Base-by-base conservation (phyloP, 2,329 filamentous ascomycete genomes). In the Alternaria angustiovoidea region DNA sequence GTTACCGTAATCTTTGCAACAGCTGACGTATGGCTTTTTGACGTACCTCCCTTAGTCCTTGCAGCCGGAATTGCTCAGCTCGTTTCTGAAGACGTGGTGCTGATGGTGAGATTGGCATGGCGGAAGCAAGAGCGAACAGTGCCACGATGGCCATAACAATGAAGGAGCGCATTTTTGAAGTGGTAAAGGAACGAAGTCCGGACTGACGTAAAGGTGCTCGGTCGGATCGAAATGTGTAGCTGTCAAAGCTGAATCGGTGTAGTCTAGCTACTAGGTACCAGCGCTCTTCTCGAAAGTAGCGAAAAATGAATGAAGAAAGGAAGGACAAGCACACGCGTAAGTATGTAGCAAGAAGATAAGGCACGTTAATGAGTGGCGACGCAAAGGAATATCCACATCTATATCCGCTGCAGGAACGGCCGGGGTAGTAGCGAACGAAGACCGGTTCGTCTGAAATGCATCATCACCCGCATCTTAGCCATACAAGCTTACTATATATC, bases 21-120 rank as follows among this genome's bases (percentile, higher is more conserved):
- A 11, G 1, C 36, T n/a, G 18, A 5, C 11, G 7, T 11, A 39
- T 24, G 39, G 14, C 8, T 1, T 18, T 5, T n/a, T 16, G 41
- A 44, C 61, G 11, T 71, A 78, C 75, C 68, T 79, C 77, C 54
- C 67, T 51, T 14, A 78, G 57, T 14, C 77, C 77, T 65, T 75
- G 67, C 14, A 74, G 65, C 48, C 76, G 68, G 63, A 73, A 74
- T 30, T 72, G 70, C 52, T 77, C 76, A 14, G 69, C 75, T 8
- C 73, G 70, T 57, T 67, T 71, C 46, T 76, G 72, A 8, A 71
- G 66, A 36, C 66, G 65, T n/a, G 73, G 73, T 22, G 75, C 75
- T 5, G 76, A 69, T 11, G 76, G 76, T 14, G 75, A 76, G 61
- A 78, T 78, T 4, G 75, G 76, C 22, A 75, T 64, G 7, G 73